Base-by-base conservation (phyloP, 2,329 filamentous ascomycete species). In the Pyrenophora tritici-repentis region DNA sequence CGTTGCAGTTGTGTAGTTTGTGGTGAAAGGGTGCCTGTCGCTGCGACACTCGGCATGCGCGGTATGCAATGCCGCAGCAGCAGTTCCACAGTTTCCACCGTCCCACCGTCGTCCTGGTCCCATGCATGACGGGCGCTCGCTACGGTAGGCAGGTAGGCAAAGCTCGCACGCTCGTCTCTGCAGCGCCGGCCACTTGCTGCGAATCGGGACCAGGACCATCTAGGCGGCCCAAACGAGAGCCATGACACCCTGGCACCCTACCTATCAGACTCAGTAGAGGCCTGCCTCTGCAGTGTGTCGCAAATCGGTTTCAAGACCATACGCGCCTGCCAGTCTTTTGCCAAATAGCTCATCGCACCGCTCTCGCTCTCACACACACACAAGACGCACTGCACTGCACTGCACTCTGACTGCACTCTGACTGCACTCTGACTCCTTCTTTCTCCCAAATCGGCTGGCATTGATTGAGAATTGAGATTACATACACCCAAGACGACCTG, bases 271-370 rank as follows among this genome's bases (percentile, higher is more conserved):
- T 32, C 39, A 34, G 51, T 37, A 58, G 44, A 53, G 48, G 54
- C 58, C 53, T 64, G 9, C 56, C 53, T 39, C 47, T 59, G 62
- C 53, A 55, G 50, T 39, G 47, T 60, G 61, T 66, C 56, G 59
- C 63, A 66, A 56, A 56, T 58, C 14, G 53, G 63, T 66, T 66
- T 66, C 61, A 66, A 56, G 51, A 58, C 53, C 49, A 59, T 62
- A 59, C 58, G 61, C 63, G 62, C 58, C 56, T 62, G 61, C 54
- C 44, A 29, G 35, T 4, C 52, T 37, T 56, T 49, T 56, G 57
- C 58, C 56, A 61, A 62, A 69, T 56, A 52, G 46, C 52, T 47
- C 40, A 36, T 14, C 31, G 32, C 42, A 38, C 34, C 55, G 42
- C 42, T 29, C 34, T 41, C n/a, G 16, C 29, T 36, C 22, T 36